A percentile compares a stretch with the other conserved stretches of the same genome.
Conservation (phyloP, 129 eudicot genomes). For the Escallonia rubra region DNA sequence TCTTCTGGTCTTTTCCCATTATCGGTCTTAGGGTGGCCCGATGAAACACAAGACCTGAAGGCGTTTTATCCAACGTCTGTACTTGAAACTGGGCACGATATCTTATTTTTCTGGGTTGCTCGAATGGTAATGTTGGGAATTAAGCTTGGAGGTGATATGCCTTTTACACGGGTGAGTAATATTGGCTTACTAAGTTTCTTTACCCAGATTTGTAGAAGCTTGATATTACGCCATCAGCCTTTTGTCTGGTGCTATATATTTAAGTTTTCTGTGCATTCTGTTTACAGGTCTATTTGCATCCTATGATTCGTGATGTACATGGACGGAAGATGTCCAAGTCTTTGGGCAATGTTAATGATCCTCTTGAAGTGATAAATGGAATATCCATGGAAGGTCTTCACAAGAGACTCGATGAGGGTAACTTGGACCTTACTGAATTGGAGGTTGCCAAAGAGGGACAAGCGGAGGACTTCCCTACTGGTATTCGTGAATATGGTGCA, state of each 20-base stretch:
- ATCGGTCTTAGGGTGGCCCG: constrained; percentile 91
- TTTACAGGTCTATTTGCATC: constrained; percentile 81
- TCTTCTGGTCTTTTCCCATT: constrained; percentile 69
- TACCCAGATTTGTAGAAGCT: too few species aligned
- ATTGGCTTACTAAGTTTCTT: background rate
- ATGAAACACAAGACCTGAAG: constrained; percentile 60
- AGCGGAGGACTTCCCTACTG: constrained; percentile 76
- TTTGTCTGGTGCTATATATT: too few species aligned
- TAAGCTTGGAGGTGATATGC: constrained; percentile 72
- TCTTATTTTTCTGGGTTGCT: constrained; percentile 48
- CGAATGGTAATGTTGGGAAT: constrained; percentile 44
- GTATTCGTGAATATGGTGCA: constrained; percentile 93
- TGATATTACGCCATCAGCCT: too few species aligned
- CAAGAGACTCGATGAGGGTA: constrained; percentile 89
- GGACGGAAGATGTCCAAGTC: constrained; percentile 98
- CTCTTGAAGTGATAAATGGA: constrained; percentile 90
- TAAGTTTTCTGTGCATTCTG: background rate
- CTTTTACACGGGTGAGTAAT: constrained; percentile 63
- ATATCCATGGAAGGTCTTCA: constrained; percentile 63
- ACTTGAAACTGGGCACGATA: constrained; percentile 50
- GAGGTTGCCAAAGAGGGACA: constrained; percentile 82
- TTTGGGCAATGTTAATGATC: constrained; percentile 90
- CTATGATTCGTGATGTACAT: constrained; percentile 98
- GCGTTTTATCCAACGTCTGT: constrained; percentile 38
- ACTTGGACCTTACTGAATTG: constrained; percentile 71